These are phyloP conservation scores for Aspergillus cejpii DNA, from an alignment of 2,329 filamentous ascomycete species.

Conservation along the genomic window DNA sequence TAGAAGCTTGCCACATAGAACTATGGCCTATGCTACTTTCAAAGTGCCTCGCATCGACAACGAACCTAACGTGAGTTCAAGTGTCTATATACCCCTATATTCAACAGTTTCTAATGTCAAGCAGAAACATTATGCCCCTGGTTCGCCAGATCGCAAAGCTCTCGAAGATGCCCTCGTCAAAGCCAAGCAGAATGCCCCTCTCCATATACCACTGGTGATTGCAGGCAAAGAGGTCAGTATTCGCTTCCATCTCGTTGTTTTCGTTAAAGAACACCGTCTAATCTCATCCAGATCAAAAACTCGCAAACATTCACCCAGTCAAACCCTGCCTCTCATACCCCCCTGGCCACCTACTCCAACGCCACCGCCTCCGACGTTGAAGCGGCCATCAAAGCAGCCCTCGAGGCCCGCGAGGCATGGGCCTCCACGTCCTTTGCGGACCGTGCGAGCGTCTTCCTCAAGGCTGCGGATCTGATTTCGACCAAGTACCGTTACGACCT, in stretches of 20 bases:
- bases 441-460: constrained; percentile 86
- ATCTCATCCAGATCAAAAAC: constrained; percentile 25
- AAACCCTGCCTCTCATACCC: constrained; percentile 75
- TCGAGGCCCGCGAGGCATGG: constrained; percentile 82
- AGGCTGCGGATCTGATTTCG: constrained; percentile 84
- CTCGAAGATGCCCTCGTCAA: constrained; percentile 66
- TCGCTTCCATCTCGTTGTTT: background rate
- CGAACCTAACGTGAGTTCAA: constrained; percentile 78
- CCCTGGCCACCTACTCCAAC: constrained; percentile 77
- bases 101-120: background rate
- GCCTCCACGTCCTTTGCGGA: constrained; percentile 81
- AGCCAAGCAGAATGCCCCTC: constrained; percentile 60
- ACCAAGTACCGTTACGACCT: constrained; percentile 94
- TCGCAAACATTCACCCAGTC: constrained; percentile 52
- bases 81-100: background rate
- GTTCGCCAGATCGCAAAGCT: constrained; percentile 68
- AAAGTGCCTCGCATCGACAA: constrained; percentile 81
- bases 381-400: constrained; percentile 72
- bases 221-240: constrained; percentile 67
- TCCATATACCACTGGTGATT: constrained; percentile 76
- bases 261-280: background rate
- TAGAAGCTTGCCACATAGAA: constrained; percentile 17
- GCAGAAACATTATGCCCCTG: constrained; percentile 84
- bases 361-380: constrained; percentile 70
- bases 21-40: constrained; percentile 64